Base-by-base conservation (phyloP, 352 stramenopile genomes). In the Globisporangium rhizosaccharum region DNA sequence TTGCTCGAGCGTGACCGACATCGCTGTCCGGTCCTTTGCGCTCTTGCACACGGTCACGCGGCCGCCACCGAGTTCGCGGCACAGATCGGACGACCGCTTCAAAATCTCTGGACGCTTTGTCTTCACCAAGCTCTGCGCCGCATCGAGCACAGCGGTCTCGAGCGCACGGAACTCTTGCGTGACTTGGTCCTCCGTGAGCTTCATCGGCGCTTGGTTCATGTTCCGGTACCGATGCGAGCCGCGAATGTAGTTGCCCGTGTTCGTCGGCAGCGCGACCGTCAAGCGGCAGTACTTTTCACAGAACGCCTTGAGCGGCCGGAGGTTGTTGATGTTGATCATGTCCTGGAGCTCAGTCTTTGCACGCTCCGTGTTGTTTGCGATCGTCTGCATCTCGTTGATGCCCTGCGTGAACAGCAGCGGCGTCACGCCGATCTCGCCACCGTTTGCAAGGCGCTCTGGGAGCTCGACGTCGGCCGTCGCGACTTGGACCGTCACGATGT, bases 11-110 rank as follows among this genome's bases (percentile, higher is more conserved):
- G 96, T 99, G 28, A 98, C 88, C 20, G 96, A 97, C 96, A 99
- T 99, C 50, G 92, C 95, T 41, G 96, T 99, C 46, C 96, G 86
- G 75, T 99, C 96, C 70, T 99, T 99, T 17, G 96, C 96, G 70
- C 84, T 97, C 65, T 99, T 99, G 66, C 96, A 99, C 51, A 98
- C 97, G 0, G 97, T 97, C 18, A 97, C 82, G 47, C 91, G 90
- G 1, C 92, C 94, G 36, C 84, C 96, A 23, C 93, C 90, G 4
- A 99, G 65, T 52, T 90, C 75, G 18, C 86, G 79, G 65, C 86
- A 92, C 44, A 95, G 56, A 51, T 94, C 84, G 0, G 86, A 85
- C 2, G 80, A 90, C 2, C 78, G 82, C 56, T 92, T 88, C 26
- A 95, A 46, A 48, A 95, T 95, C 51, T 95, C 84, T 1, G 84